Base-by-base conservation (phyloP, 1,284 basidiomycete species). In the Kwoniella shivajii region DNA sequence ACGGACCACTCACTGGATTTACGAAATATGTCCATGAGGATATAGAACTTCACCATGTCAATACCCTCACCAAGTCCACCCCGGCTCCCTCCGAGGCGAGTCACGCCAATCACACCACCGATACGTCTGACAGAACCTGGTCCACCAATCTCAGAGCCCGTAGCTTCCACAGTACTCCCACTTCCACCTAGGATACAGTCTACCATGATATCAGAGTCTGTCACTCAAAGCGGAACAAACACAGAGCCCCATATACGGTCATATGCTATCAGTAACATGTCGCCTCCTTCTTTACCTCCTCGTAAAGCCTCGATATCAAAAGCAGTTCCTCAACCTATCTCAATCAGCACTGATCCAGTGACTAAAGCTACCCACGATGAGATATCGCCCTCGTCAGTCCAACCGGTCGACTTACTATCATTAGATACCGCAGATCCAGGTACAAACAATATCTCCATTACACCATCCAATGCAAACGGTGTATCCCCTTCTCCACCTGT, bases 101-200 rank as follows among this genome's bases (percentile, higher is more conserved):
- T 49, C 6, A 27, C 60, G 6, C 51, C 56, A 13, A 20, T 47
- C 41, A n/a, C 38, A 20, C 45, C 3, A 34, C 20, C 18, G 33
- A 33, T 26, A 11, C 44, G 5, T 26, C 29, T n/a, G 14, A 18
- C 14, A 14, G 51, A 44, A 26, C 26, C 31, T n/a, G 45, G 37
- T 13, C 29, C 53, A 31, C 30, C 27, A 14, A 30, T 38, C 4
- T 36, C 44, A 1, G 37, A 30, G 7, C 22, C 50, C 43, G 30
- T 38, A 22, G 52, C 34, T 24, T 24, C 29, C 5, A 7, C 31
- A 6, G 59, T 56, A 31, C 59, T 59, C 20, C 50, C 51, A 13
- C 37, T 64, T 13, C 62, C 62, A 34, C 39, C 62, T 18, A 56
- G 59, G 20, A 50, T 45, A 31, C 24, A 33, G 13, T 39, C 42